Evolutionary conservation across 768 basidiomycete genomes (phyloP).

Genomic region (Russula foetens): DNA sequence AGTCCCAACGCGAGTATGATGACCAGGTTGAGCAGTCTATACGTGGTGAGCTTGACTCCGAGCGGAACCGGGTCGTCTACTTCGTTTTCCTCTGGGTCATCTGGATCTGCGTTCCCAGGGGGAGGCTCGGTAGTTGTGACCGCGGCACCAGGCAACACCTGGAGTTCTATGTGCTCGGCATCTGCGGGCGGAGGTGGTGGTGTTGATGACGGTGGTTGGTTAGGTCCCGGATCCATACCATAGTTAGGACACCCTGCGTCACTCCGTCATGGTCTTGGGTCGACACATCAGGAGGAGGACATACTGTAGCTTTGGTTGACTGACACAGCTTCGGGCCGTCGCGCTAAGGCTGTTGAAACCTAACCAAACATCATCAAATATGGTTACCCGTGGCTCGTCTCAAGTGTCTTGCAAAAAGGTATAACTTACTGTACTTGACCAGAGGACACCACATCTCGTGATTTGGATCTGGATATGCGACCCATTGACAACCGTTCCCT

Average conservation of each 20-base stretch:
- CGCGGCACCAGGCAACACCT: background rate
- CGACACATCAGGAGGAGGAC: too few relatives aligned
- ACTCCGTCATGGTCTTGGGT: too few relatives aligned
- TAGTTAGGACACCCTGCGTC: background rate
- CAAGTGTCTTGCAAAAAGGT: too few relatives aligned
- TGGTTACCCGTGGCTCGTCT: too few relatives aligned
- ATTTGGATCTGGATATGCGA: too few relatives aligned
- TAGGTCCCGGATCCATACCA: background rate
- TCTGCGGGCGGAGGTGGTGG: background rate
- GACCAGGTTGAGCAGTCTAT: conserved; percentile 1
- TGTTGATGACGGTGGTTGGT: background rate
- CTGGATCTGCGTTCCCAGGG: background rate
- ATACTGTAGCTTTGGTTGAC: too few relatives aligned
- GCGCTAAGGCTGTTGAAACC: too few relatives aligned
- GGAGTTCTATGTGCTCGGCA: background rate
- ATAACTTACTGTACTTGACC: too few relatives aligned
- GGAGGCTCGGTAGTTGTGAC: background rate
- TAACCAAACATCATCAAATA: too few relatives aligned
- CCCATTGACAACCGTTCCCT: too few relatives aligned
- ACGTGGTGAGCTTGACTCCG: conserved; percentile 1
- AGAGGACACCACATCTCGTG: too few relatives aligned
- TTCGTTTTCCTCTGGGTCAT: background rate
- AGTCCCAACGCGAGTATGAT: background rate
- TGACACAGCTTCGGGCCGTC: too few relatives aligned
- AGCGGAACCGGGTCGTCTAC: background rate